These are phyloP conservation scores for Daedaleopsis nitida DNA, from an alignment of 768 basidiomycete species.

Conservation along the genomic window DNA sequence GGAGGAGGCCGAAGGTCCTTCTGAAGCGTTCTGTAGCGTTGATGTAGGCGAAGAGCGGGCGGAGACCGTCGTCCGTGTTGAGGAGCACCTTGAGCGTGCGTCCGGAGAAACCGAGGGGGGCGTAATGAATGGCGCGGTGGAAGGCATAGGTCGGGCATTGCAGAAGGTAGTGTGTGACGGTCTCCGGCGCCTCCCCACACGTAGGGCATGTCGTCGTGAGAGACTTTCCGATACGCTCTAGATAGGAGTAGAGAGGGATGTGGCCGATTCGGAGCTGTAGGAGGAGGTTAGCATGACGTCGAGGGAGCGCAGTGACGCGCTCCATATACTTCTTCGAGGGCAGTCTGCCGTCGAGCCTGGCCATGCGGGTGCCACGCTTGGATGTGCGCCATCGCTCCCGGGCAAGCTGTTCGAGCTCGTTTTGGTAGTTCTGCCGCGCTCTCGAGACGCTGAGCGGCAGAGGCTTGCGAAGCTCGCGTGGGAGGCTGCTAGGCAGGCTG, in stretches of 20 bases:
- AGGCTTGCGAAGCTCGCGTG: too few relatives aligned
- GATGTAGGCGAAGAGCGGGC: background rate
- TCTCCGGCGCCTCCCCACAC: conserved; percentile 12
- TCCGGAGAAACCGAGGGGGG: background rate
- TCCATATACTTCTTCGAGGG: too few relatives aligned
- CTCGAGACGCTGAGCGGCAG: too few relatives aligned
- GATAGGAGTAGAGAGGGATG: conserved; percentile 32
- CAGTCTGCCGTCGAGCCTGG: too few relatives aligned
- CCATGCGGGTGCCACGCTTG: too few relatives aligned
- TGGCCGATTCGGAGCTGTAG: conserved; percentile 37
- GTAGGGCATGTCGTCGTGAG: conserved; percentile 15
- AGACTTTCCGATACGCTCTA: conserved; percentile 16
- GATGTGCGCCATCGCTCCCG: too few relatives aligned
- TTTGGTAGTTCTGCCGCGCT: too few relatives aligned
- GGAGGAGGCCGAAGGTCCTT: background rate
- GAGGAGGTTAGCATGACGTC: conserved; percentile 15
- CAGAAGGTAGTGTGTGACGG: conserved; percentile 25
- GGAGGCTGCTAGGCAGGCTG: too few relatives aligned
- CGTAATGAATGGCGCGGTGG: background rate
- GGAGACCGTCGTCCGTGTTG: background rate
- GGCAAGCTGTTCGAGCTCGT: too few relatives aligned
- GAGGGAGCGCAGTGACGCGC: background rate
- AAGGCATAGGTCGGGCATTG: conserved; percentile 15
- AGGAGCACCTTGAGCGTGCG: conserved; percentile 7
- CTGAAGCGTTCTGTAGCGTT: background rate